Evolutionary conservation across 208 protist genomes (phyloP).

Genomic region (Vickermania spadyakhi): DNA sequence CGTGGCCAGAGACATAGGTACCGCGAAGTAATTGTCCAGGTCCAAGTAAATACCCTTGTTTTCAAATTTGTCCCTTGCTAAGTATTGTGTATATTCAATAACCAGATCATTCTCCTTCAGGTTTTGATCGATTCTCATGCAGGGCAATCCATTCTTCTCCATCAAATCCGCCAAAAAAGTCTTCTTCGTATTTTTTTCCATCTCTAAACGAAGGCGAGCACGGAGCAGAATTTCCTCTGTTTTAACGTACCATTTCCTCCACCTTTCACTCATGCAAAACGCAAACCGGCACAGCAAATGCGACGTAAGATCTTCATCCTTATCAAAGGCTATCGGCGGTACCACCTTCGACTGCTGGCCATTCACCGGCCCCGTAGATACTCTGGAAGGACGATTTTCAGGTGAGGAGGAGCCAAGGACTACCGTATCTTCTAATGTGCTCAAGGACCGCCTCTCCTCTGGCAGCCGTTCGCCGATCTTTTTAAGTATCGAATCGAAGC

Average conservation of each 20-base stretch:
- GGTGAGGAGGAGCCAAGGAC: slow-evolving; percentile 19
- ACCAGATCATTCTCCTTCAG: slow-evolving; percentile 25
- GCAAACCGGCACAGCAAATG: slow-evolving; percentile 75
- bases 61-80: slow-evolving; percentile 14
- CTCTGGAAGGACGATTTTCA: not conserved
- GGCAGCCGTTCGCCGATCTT: slow-evolving; percentile 59
- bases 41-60: not conserved
- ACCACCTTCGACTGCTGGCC: slow-evolving; percentile 4
- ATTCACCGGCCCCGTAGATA: not conserved
- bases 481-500: slow-evolving; percentile 46
- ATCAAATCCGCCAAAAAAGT: slow-evolving; percentile 68
- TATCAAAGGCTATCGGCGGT: slow-evolving; percentile 46
- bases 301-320: slow-evolving; percentile 70
- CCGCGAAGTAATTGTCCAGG: slow-evolving; percentile 63
- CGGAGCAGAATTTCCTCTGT: slow-evolving; percentile 76
- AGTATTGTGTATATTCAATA: slow-evolving; percentile 59
- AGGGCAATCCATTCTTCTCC: slow-evolving; percentile 60
- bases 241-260: slow-evolving; percentile 81
- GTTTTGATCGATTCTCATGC: slow-evolving; percentile 38
- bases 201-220: slow-evolving; percentile 57
- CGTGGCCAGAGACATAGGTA: slow-evolving; percentile 62
- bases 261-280: slow-evolving; percentile 88
- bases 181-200: slow-evolving; percentile 41
- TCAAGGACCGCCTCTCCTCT: slow-evolving; percentile 32
- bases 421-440: slow-evolving; percentile 4